phyloP scores from a whole-genome alignment of 768 basidiomycete genomes.

The Suillus cothurnatus region DNA sequence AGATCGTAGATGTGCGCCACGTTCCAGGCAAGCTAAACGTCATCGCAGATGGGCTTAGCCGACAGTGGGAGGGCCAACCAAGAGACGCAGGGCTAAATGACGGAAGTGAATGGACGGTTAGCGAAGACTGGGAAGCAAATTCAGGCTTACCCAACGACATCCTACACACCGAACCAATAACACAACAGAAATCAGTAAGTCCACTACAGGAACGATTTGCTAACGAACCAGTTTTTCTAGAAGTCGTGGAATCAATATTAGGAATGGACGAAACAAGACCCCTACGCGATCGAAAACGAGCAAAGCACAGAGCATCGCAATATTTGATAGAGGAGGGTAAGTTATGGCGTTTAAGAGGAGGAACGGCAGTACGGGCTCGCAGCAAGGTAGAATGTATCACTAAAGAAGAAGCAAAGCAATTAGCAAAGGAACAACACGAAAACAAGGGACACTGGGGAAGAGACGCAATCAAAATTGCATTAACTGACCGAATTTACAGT shows the following conservation, averaged over 20 bases:
- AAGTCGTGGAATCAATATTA: conserved; percentile 18
- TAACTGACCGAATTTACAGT: conserved; percentile 30
- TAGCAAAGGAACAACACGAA: conserved; percentile 4
- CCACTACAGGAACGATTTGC: conserved; percentile 2
- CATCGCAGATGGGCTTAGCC: no score
- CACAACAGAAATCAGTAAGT: no score
- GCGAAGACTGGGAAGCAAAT: no score
- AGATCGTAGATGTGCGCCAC: no score
- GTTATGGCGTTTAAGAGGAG: no score
- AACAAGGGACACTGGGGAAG: conserved; percentile 36
- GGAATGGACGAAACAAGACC: conserved; percentile 17
- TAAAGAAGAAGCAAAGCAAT: conserved; percentile 12
- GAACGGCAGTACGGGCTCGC: conserved; percentile 3
- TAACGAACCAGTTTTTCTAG: conserved; percentile 21
- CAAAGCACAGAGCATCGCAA: not conserved
- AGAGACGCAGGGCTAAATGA: no score
- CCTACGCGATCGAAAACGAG: conserved; percentile 12
- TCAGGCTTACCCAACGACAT: no score
- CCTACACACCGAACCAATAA: no score
- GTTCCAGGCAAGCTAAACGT: no score
- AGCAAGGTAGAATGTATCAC: conserved; percentile 9
- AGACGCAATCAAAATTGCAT: conserved; percentile 32
- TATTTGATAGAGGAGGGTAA: no score
- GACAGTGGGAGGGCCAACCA: no score
- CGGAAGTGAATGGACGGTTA: no score